Base-by-base conservation (phyloP, 192 early-diverging fungal species). In the Coemansia sp. region DNA sequence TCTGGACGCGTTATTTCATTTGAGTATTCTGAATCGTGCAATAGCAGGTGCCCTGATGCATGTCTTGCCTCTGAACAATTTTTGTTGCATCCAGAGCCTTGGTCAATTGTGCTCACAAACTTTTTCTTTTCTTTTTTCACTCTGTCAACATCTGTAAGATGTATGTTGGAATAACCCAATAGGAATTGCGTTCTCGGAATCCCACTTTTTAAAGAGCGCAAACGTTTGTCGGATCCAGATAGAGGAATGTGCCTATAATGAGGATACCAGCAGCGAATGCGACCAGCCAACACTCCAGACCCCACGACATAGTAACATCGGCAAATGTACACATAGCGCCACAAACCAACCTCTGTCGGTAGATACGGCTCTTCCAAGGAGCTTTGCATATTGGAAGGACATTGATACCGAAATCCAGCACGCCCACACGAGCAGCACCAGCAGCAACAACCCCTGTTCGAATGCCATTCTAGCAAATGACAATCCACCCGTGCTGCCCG, bases 161-260 rank as follows among this genome's bases (percentile, higher is more conserved):
- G 39, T 41, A 14, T 59, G 13, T 14, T 59, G 57, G 25, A 54
- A 59, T 39, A 41, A 41, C 20, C 32, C 14, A 51, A 53, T 82
- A 82, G 79, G 74, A 17, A 63, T 64, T 11, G 79, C 79, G 49
- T 76, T 76, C 50, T 74, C 70, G n/a, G 79, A 82, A 60, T 38
- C 55, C 17, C 68, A 76, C 42, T 76, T 82, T 66, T 17, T 82
- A 45, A 54, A 63, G 5, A 53, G 56, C 11, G 74, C 79, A 65
- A 73, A 74, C 54, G 70, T 71, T n/a, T 63, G 64, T 14, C 79
- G 79, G 12, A 42, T 67, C 20, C 71, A 58, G 43, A 70, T 68
- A 37, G 12, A 14, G 16, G 57, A 59, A 38, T 16, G 39, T 22
- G 57, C 39, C 5, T 10, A 14, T 10, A 19, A 59, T 9, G 39